phyloP scores from a whole-genome alignment of 2,329 filamentous ascomycete genomes.

The Epichloe typhina region DNA sequence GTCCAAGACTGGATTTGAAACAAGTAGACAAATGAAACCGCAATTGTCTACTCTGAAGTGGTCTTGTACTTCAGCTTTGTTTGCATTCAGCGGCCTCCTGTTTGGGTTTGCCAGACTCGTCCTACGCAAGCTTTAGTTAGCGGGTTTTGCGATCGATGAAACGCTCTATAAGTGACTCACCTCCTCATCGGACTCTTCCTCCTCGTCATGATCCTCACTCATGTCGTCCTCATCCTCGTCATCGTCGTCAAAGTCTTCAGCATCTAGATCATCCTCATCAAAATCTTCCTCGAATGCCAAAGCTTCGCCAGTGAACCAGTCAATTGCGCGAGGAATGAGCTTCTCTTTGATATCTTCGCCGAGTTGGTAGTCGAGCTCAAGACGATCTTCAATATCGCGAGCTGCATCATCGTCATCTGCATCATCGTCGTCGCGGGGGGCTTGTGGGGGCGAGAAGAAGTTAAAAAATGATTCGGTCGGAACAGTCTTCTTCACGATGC shows the following conservation, averaged over 20 bases:
- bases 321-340: slow-evolving; percentile 92
- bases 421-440: slow-evolving; percentile 59
- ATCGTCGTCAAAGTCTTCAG: slow-evolving; percentile 30
- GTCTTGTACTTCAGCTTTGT: slow-evolving; percentile 53
- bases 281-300: slow-evolving; percentile 83
- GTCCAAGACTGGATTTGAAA: background rate
- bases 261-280: slow-evolving; percentile 65
- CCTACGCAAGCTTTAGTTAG: slow-evolving; percentile 33
- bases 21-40: background rate
- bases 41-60: background rate
- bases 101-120: slow-evolving; percentile 80
- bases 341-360: slow-evolving; percentile 99
- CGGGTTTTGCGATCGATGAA: slow-evolving; percentile 6
- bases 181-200: slow-evolving; percentile 67
- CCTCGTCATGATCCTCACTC: slow-evolving; percentile 74
- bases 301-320: slow-evolving; percentile 98
- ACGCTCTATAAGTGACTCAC: slow-evolving; percentile 31
- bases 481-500: slow-evolving; percentile 97
- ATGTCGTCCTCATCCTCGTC: slow-evolving; percentile 85
- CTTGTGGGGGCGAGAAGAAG: slow-evolving; percentile 93
- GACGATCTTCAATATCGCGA: slow-evolving; percentile 89
- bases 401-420: slow-evolving; percentile 62
- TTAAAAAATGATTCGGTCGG: slow-evolving; percentile 99
- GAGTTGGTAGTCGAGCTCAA: slow-evolving; percentile 96
- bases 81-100: slow-evolving; percentile 94